Evolutionary conservation across 2,329 filamentous ascomycete species (phyloP), one percentile per base, ranked within the genome.

Genomic region (Aspergillus phoenicis): DNA sequence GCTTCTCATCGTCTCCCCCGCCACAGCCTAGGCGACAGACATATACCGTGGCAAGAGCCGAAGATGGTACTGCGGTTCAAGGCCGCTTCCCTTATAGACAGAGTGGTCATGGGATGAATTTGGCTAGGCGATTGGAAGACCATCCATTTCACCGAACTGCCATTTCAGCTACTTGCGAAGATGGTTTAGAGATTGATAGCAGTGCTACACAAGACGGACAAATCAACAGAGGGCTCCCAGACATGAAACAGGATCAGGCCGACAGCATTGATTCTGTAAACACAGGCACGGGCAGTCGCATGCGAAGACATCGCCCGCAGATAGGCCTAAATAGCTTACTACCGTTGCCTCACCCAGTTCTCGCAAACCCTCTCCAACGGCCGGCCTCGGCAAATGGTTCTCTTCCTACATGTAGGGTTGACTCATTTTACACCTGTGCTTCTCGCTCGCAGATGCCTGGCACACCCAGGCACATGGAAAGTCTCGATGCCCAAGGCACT

Each of bases 11-110:
- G 10, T 57, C 65, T 11, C 33, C 57, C 51, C 47, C 60, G 10
- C 54, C 66, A 10, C 57, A 43, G n/a, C 39, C 41, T n/a, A 51
- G 58, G 7, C 64, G 65, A 8, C 69, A 68, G 7, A 45, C 63
- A 24, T 69, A 67, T 33, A 64, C 69, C 17, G 68, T 78, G 58
- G 71, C 73, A 36, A 72, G 73, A 58, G 77, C 78, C 15, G 71
- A 75, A 24, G 78, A 80, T 67, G 77, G 77, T 13, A 80, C 78
- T 10, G 63, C 70, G 24, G 71, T 81, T 24, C 71, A 76, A 55
- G 78, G 77, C 22, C 71, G 75, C 30, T 80, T 80, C 36, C 75
- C 74, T 1, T 66, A 71, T 52, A 70, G 78, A 51, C 71, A 75
- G 39, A 80, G 78, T 62, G 77, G 74, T 0, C 78, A 81, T 68